A percentile compares a stretch with the other conserved stretches of the same genome.
Conservation (phyloP, 345 rosid species). For the Arabis hirsuta region DNA sequence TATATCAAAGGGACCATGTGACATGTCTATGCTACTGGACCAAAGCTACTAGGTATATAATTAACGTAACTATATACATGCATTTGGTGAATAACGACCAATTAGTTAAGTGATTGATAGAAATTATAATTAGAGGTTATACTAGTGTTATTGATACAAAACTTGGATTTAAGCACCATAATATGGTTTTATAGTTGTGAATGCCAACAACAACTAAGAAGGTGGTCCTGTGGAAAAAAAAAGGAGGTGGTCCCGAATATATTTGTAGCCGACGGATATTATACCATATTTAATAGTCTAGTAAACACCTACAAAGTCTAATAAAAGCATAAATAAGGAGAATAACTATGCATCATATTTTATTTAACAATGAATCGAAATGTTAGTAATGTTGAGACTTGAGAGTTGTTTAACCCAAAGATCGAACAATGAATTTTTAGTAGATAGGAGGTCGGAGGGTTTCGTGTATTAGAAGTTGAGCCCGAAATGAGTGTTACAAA, state of each 20-base stretch:
- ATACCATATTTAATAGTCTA: neutral
- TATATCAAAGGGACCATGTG: too few species aligned
- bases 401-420: too few species aligned
- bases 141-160: neutral
- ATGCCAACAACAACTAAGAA: slow-evolving; percentile 1
- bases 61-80: neutral
- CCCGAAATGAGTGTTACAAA: too few species aligned
- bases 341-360: slow-evolving; percentile 25
- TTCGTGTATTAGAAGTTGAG: too few species aligned
- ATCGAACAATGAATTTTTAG: too few species aligned
- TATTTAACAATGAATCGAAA: neutral
- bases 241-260: slow-evolving; percentile 7
- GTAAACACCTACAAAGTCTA: neutral
- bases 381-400: neutral
- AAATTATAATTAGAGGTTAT: neutral
- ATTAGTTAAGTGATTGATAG: neutral
- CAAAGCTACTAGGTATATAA: neutral
- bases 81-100: neutral
- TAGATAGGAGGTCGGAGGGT: too few species aligned
- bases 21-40: too few species aligned
- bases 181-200: slow-evolving; percentile 18
- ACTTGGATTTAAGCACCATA: slow-evolving; percentile 2
- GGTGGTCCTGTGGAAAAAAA: neutral
- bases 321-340: neutral
- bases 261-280: neutral